Base-by-base conservation (phyloP, 2,329 filamentous ascomycete species). In the Chaetomiaceae sp. region DNA sequence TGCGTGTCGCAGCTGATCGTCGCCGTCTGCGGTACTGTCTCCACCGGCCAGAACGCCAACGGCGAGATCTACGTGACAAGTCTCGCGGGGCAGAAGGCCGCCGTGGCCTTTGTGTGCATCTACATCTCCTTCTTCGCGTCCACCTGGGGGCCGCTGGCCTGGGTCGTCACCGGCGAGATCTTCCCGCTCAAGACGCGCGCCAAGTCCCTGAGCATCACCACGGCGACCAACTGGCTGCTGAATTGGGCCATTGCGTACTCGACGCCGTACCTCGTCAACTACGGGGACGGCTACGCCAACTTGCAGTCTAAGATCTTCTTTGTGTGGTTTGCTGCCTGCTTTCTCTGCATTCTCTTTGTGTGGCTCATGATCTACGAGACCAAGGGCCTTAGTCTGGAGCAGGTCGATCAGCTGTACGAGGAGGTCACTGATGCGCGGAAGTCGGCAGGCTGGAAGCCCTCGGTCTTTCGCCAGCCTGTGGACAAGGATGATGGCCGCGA, bases 341-440 rank as follows among this genome's bases (percentile, higher is more conserved):
- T 86, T 62, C 51, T 83, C 41, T 84, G 81, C 63, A 84, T 87
- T 53, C 68, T 80, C 11, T 88, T 88, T 60, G 83, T 86, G n/a
- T 86, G 78, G 62, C 83, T 84, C 63, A 79, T 82, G 67, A 81
- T 95, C 60, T 91, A 91, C 62, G 88, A 93, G 72, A 95, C 88
- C 48, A 94, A 94, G 74, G 86, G 86, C 14, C 75, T 90, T 11
- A 81, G 78, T 0, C 76, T 94, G 19, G 88, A 95, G 65, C 79
- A 94, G 66, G 83, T 95, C 47, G 87, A 95, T 60, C 79, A 88
- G 68, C 66, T 91, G 39, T 91, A 90, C 64, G 68, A 67, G 18
- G 84, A 86, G n/a, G n/a, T n/a, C n/a, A n/a, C n/a, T n/a, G n/a
- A n/a, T n/a, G n/a, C n/a, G n/a, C n/a, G n/a, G n/a, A n/a, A n/a